These are phyloP conservation scores for Phytopythium montanum DNA, from an alignment of 352 stramenopile species.

Conservation along the genomic window DNA sequence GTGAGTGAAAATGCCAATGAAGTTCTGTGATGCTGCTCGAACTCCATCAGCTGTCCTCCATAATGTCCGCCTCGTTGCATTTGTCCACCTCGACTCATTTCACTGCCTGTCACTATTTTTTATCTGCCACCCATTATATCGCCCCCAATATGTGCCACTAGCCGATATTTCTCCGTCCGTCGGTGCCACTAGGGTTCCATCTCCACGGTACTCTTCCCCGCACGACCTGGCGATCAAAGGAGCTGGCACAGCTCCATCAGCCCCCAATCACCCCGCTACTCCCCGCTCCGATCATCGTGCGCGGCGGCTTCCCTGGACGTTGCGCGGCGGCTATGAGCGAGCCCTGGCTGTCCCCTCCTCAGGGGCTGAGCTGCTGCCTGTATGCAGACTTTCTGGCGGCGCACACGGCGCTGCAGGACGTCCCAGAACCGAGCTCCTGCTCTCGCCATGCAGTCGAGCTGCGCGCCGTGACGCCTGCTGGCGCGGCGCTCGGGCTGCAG, in stretches of 20 bases:
- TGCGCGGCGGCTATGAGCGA: conserved; percentile 11
- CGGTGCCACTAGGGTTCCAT: not conserved
- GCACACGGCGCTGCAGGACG: conserved; percentile 35
- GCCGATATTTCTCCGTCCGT: not conserved
- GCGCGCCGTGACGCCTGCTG: conserved; percentile 47
- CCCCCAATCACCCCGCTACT: not conserved
- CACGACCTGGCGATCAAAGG: not conserved
- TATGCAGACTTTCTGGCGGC: conserved; percentile 69
- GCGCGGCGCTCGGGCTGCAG: conserved; percentile 45
- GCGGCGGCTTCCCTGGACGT: not conserved
- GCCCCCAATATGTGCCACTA: not conserved
- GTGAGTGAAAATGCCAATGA: too few species aligned
- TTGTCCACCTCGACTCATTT: too few species aligned
- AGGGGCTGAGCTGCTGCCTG: conserved; percentile 54
- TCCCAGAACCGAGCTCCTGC: conserved; percentile 33
- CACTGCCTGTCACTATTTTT: too few species aligned
- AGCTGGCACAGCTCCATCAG: too few species aligned
- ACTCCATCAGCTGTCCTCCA: too few species aligned
- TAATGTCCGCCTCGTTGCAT: too few species aligned
- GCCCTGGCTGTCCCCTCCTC: conserved; percentile 24
- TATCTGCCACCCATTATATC: not conserved
- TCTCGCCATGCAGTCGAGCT: conserved; percentile 54
- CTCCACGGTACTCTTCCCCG: not conserved
- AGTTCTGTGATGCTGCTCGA: too few species aligned
- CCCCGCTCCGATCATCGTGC: not conserved